A percentile compares a stretch with the other conserved stretches of the same genome.
Evolutionary conservation across 768 basidiomycete species (phyloP).

Genomic region (Pisolithus marmoratus): DNA sequence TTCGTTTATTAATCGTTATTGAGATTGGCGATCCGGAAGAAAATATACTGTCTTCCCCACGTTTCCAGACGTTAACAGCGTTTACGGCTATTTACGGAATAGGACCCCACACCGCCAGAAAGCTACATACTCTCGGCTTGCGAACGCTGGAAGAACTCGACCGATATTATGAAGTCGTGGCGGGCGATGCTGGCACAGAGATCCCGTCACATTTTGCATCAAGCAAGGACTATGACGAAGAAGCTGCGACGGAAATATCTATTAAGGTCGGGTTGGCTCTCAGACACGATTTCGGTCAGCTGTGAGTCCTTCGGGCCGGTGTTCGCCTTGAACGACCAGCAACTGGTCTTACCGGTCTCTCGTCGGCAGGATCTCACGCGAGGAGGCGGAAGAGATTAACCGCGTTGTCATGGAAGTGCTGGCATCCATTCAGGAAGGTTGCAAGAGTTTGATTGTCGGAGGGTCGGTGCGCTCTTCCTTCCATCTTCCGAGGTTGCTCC

Average conservation of each 20-base stretch:
- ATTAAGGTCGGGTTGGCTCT: conserved; percentile 58
- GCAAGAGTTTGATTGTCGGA: conserved; percentile 71
- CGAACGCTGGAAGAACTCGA: conserved; percentile 68
- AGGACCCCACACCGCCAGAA: conserved; percentile 62
- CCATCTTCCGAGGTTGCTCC: neutral
- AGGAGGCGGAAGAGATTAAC: conserved; percentile 78
- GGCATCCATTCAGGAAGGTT: conserved; percentile 56
- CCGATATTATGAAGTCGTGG: conserved; percentile 43
- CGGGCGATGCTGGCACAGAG: conserved; percentile 32
- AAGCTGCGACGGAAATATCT: conserved; percentile 31
- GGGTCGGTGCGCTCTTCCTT: conserved; percentile 46
- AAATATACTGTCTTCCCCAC: conserved; percentile 40
- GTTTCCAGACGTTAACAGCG: conserved; percentile 49
- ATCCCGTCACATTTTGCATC: conserved; percentile 16
- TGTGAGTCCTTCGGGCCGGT: conserved; percentile 25
- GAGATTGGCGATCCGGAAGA: conserved; percentile 27
- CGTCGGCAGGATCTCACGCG: conserved; percentile 57
- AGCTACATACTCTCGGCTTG: conserved; percentile 58
- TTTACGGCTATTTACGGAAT: conserved; percentile 71
- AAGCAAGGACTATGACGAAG: conserved; percentile 13
- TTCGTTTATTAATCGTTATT: conserved; percentile 17
- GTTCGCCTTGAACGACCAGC: neutral
- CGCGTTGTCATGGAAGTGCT: conserved; percentile 62
- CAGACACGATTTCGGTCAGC: conserved; percentile 47
- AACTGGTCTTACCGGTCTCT: neutral